These are phyloP conservation scores for Linnemannia hyalina DNA, from an alignment of 192 early-diverging fungal species.

Conservation along the genomic window DNA sequence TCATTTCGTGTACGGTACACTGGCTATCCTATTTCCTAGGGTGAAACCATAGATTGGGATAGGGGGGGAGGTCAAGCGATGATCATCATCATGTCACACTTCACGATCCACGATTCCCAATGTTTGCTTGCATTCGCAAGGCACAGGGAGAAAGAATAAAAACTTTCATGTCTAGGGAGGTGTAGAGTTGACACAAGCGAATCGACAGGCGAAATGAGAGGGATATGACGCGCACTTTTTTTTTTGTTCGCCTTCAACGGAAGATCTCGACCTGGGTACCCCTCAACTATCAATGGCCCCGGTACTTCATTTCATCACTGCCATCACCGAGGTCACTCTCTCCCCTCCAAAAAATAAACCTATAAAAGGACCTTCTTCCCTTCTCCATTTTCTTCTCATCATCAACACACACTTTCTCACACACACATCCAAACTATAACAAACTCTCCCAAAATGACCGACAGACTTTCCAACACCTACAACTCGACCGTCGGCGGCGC, in stretches of 20 bases:
- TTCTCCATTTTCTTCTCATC: background rate
- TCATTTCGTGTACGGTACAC: background rate
- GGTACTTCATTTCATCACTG: background rate
- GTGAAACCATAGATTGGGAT: background rate
- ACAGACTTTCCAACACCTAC: conserved; percentile 41
- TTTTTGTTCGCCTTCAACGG: background rate
- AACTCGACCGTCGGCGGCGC: conserved; percentile 52
- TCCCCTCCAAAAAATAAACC: background rate
- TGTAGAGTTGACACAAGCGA: background rate
- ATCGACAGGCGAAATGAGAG: background rate
- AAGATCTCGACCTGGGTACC: background rate
- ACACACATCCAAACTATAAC: conserved; percentile 10
- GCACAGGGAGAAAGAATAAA: too few species aligned
- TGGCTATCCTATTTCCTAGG: background rate
- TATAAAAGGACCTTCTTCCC: conserved; percentile 1
- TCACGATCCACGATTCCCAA: too few species aligned
- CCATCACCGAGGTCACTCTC: background rate
- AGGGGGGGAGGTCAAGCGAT: background rate
- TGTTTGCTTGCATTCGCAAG: too few species aligned
- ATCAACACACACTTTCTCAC: conserved; percentile 8
- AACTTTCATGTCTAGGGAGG: background rate
- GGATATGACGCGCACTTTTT: background rate
- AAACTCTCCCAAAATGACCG: conserved; percentile 25
- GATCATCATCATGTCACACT: conserved; percentile 1
- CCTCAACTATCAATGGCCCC: too few species aligned